Percentiles rank a stretch among this genome's conserved stretches.
These are phyloP conservation scores for Friedmanniomyces endolithicus DNA, from an alignment of 495 filamentous ascomycete species.

Conservation along the genomic window DNA sequence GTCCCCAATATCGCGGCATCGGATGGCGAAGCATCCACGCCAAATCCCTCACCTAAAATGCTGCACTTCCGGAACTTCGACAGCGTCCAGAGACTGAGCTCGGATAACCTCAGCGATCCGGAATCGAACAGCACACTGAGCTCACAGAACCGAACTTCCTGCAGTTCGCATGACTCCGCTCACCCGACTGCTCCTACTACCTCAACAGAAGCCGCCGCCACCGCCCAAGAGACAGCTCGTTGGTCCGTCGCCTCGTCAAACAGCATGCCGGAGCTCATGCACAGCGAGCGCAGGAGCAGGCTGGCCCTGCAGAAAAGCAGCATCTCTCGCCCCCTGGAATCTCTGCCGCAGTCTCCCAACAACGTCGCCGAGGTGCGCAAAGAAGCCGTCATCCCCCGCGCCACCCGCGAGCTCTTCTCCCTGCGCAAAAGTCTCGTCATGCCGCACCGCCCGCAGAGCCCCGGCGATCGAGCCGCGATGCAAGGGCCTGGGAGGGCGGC, in stretches of 20 bases:
- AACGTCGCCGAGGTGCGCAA: background rate
- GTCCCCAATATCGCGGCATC: slow-evolving; percentile 9
- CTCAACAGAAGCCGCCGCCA: background rate
- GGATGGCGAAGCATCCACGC: background rate
- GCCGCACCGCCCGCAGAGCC: background rate
- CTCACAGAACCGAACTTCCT: slow-evolving; percentile 8
- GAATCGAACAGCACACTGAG: slow-evolving; percentile 5
- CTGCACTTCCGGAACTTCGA: slow-evolving; percentile 4
- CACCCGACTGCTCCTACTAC: too few relatives aligned
- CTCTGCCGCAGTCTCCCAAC: slow-evolving; percentile 10
- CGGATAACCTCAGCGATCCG: slow-evolving; percentile 12
- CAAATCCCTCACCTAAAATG: background rate
- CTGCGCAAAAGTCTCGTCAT: too few relatives aligned
- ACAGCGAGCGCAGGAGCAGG: slow-evolving; percentile 8
- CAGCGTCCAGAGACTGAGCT: background rate
- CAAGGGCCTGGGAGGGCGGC: background rate
- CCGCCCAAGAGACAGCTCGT: slow-evolving; percentile 27
- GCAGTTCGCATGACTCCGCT: slow-evolving; percentile 6
- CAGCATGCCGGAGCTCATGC: slow-evolving; percentile 39
- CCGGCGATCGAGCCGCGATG: background rate
- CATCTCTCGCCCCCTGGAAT: slow-evolving; percentile 5
- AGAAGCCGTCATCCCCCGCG: background rate
- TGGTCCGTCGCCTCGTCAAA: slow-evolving; percentile 45
- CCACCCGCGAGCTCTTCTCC: background rate
- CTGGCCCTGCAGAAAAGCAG: background rate